Evolutionary conservation across 257 asterid genomes (phyloP).

Genomic region (Lithospermum erythrorhizon): DNA sequence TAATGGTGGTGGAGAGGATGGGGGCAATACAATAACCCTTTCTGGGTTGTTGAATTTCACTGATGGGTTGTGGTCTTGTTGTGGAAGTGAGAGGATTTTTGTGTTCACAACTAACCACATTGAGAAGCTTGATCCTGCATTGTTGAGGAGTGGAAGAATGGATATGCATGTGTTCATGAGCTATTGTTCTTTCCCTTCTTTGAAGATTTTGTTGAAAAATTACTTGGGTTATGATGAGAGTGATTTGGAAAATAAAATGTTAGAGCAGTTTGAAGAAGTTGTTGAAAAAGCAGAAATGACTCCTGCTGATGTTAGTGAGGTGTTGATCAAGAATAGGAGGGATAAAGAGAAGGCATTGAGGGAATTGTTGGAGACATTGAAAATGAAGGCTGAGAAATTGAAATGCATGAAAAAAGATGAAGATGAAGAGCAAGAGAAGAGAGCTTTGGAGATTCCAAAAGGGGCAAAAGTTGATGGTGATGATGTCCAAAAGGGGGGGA

Average conservation of each 20-base stretch:
- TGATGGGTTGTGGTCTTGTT: slow-evolving; percentile 92
- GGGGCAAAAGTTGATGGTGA: slow-evolving; percentile 13
- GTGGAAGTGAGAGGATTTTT: slow-evolving; percentile 89
- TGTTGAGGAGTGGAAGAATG: slow-evolving; percentile 90
- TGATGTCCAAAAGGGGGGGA: slow-evolving; percentile 13
- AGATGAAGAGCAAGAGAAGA: slow-evolving; percentile 41
- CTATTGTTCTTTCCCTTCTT: slow-evolving; percentile 46
- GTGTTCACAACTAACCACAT: slow-evolving; percentile 90
- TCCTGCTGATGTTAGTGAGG: slow-evolving; percentile 90
- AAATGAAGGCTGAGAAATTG: slow-evolving; percentile 31
- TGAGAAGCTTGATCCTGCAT: slow-evolving; percentile 88
- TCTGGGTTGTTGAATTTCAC: slow-evolving; percentile 86
- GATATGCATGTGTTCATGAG: slow-evolving; percentile 95
- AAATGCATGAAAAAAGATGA: slow-evolving; percentile 9
- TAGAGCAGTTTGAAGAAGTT: slow-evolving; percentile 33
- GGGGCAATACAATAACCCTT: slow-evolving; percentile 57
- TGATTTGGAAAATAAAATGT: slow-evolving; percentile 26
- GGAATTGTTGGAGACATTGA: slow-evolving; percentile 46
- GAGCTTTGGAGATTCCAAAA: slow-evolving; percentile 55
- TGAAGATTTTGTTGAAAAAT: slow-evolving; percentile 63
- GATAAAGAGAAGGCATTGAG: slow-evolving; percentile 39
- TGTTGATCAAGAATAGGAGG: slow-evolving; percentile 66
- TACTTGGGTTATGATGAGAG: slow-evolving; percentile 46
- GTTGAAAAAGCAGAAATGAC: slow-evolving; percentile 65
- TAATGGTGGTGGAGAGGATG: slow-evolving; percentile 24